Percentiles rank a stretch among this genome's conserved stretches.
phyloP scores from a whole-genome alignment of 768 basidiomycete genomes.

The Macrolepiota dolichaula region DNA sequence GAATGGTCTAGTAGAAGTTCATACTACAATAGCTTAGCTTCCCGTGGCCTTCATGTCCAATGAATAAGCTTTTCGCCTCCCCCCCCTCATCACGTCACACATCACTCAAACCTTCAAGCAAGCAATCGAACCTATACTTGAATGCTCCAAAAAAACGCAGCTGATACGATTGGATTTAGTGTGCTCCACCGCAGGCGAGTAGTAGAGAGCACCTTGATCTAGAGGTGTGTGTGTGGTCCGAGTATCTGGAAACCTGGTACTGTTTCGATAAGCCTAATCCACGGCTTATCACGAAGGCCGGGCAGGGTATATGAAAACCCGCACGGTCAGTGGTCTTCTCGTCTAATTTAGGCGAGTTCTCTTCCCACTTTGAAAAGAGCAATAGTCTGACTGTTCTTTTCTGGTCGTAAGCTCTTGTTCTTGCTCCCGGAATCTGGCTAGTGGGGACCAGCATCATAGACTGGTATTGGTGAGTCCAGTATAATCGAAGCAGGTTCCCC shows the following conservation, averaged over 20 bases:
- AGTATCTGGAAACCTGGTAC: too few species aligned
- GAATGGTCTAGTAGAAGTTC: not conserved
- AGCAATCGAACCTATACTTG: too few species aligned
- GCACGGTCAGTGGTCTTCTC: not conserved
- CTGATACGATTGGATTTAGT: not conserved
- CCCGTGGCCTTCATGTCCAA: conserved; percentile 1
- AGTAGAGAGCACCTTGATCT: not conserved
- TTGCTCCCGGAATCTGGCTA: not conserved
- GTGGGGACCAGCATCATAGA: not conserved
- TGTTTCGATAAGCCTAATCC: not conserved
- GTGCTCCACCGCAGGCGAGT: not conserved
- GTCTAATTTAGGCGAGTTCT: too few species aligned
- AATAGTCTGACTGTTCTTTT: not conserved
- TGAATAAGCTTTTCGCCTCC: not conserved
- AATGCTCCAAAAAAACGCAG: too few species aligned
- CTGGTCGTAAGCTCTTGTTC: not conserved
- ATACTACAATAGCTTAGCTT: not conserved
- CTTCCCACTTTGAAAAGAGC: not conserved
- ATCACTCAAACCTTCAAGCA: too few species aligned
- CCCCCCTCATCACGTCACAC: conserved; percentile 1
- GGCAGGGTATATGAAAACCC: not conserved
- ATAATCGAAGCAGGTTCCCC: too few species aligned
- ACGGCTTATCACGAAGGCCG: not conserved
- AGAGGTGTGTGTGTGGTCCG: too few species aligned
- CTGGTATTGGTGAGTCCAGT: too few species aligned